Evolutionary conservation across 306 rosid species (phyloP).

Genomic region (Casuarina glauca): DNA sequence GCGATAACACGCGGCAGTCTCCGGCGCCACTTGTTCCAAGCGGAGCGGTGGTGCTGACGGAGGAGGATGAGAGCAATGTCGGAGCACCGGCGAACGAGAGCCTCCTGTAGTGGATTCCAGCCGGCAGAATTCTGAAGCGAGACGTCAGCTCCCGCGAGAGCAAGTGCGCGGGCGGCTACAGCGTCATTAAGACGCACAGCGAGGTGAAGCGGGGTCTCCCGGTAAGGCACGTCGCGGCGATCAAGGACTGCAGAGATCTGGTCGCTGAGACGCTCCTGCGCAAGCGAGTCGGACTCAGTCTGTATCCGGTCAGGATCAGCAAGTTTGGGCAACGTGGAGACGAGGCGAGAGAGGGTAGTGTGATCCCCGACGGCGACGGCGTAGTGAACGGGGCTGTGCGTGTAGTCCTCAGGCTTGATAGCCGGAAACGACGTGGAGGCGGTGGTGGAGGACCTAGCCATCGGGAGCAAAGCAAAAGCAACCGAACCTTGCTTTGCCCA

Average conservation of each 20-base stretch:
- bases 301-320: conserved; percentile 63
- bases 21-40: conserved; percentile 96
- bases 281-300: conserved; percentile 73
- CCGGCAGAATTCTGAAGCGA: conserved; percentile 84
- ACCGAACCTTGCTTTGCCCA: not conserved
- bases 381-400: conserved; percentile 78
- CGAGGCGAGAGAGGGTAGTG: conserved; percentile 54
- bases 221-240: conserved; percentile 82
- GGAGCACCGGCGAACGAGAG: conserved; percentile 77
- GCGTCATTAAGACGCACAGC: conserved; percentile 74
- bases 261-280: conserved; percentile 78
- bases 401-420: conserved; percentile 58
- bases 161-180: conserved; percentile 48
- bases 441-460: conserved; percentile 52
- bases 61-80: conserved; percentile 67
- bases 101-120: conserved; percentile 87
- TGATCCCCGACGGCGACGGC: conserved; percentile 68
- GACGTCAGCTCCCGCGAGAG: conserved; percentile 79
- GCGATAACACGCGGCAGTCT: conserved; percentile 78
- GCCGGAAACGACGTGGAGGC: conserved; percentile 49
- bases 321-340: conserved; percentile 65
- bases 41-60: conserved; percentile 74
- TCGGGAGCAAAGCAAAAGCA: not conserved
- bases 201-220: conserved; percentile 92
- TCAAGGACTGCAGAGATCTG: conserved; percentile 62